Conservation (phyloP, 2,329 filamentous ascomycete species). For the Geosmithia flava region DNA sequence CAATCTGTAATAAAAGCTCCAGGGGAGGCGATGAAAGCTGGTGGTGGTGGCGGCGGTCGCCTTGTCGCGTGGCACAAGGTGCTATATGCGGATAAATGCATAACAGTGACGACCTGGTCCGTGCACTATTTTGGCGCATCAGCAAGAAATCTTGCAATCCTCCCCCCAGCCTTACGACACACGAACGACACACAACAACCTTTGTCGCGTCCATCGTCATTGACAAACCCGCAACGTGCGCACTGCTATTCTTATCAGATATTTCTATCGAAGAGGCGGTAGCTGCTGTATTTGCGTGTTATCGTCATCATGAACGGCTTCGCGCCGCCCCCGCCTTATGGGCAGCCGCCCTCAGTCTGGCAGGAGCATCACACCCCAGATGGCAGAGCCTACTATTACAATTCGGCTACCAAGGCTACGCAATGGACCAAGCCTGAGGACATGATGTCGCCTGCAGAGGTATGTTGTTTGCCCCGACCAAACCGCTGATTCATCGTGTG, state of each 20-base stretch:
- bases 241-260: too few relatives aligned
- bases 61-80: neutral
- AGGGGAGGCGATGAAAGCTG: neutral
- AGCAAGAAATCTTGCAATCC: too few relatives aligned
- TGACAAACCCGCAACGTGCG: neutral
- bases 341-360: slow-evolving; percentile 50
- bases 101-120: neutral
- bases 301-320: slow-evolving; percentile 43
- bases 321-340: slow-evolving; percentile 23
- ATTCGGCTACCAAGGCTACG: slow-evolving; percentile 71
- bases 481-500: neutral
- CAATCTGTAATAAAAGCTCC: neutral
- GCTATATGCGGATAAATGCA: neutral
- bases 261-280: too few relatives aligned
- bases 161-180: neutral
- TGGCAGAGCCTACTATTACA: slow-evolving; percentile 85
- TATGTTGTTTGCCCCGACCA: slow-evolving; percentile 20
- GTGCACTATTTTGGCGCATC: too few relatives aligned
- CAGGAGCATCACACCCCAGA: slow-evolving; percentile 71
- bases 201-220: neutral
- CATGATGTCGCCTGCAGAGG: slow-evolving; percentile 73
- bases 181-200: neutral
- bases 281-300: neutral
- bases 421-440: slow-evolving; percentile 93
- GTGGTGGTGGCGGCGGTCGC: too few relatives aligned